These are phyloP conservation scores for Lactarius sp. DNA, from an alignment of 768 basidiomycete species.

Conservation along the genomic window DNA sequence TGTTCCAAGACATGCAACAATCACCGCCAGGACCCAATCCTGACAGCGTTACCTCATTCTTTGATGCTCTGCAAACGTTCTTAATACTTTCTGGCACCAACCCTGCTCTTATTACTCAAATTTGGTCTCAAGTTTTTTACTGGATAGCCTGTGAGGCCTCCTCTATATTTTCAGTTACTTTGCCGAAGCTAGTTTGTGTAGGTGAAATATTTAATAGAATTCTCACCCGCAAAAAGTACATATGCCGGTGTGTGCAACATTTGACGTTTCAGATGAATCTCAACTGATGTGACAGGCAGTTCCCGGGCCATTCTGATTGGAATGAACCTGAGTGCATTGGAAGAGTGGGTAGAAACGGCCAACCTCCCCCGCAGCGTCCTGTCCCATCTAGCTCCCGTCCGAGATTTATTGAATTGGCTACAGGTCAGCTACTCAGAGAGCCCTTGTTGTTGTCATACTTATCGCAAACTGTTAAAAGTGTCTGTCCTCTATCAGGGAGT, in stretches of 20 bases:
- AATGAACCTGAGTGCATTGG: conserved; percentile 77
- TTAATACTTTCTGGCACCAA: conserved; percentile 86
- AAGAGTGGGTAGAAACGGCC: conserved; percentile 87
- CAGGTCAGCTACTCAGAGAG: conserved; percentile 40
- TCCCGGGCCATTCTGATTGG: conserved; percentile 86
- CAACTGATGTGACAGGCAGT: conserved; percentile 34
- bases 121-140: conserved; percentile 97
- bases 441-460: conserved; percentile 14
- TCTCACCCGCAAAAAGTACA: conserved; percentile 86
- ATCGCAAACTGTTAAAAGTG: conserved; percentile 43
- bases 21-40: conserved; percentile 39
- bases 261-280: background rate
- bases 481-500: conserved; percentile 81
- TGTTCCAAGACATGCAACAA: conserved; percentile 45
- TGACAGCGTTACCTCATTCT: conserved; percentile 63
- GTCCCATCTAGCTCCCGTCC: conserved; percentile 77
- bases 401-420: conserved; percentile 81
- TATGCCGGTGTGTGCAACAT: conserved; percentile 63
- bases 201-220: conserved; percentile 85
- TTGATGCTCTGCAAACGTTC: conserved; percentile 81
- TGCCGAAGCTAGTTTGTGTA: conserved; percentile 30
- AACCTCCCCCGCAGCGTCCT: conserved; percentile 74
- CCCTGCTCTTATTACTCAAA: conserved; percentile 79
- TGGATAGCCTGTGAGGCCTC: conserved; percentile 87
- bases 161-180: conserved; percentile 26